Evolutionary conservation across 495 filamentous ascomycete species (phyloP).

Genomic region (Penicillium salamii): DNA sequence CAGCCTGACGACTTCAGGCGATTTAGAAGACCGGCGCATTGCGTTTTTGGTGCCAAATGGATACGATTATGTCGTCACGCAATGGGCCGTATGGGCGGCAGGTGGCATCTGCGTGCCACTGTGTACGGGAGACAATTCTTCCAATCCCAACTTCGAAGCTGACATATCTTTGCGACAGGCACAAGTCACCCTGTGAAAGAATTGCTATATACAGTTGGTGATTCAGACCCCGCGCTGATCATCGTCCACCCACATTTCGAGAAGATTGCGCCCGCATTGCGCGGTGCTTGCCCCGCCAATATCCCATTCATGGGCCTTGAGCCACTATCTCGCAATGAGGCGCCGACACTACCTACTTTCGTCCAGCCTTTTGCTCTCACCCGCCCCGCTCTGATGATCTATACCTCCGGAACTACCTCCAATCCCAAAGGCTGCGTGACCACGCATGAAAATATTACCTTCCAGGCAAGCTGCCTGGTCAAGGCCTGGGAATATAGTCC

Average conservation of each 20-base stretch:
- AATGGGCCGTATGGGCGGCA: conserved; percentile 41
- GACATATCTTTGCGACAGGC: conserved; percentile 12
- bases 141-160: conserved; percentile 3
- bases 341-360: conserved; percentile 31
- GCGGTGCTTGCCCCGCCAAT: conserved; percentile 23
- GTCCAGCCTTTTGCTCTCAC: conserved; percentile 21
- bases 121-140: conserved; percentile 23
- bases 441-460: conserved; percentile 44
- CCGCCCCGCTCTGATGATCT: conserved; percentile 44
- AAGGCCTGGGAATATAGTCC: conserved; percentile 36
- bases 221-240: conserved; percentile 43
- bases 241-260: conserved; percentile 41
- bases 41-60: conserved; percentile 84
- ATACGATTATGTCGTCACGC: conserved; percentile 88
- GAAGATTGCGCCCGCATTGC: conserved; percentile 29
- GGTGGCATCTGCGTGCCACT: conserved; percentile 41
- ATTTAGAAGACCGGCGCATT: conserved; percentile 71
- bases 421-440: conserved; percentile 45
- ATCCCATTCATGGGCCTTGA: conserved; percentile 34
- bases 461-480: conserved; percentile 38
- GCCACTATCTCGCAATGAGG: conserved; percentile 25
- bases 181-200: conserved; percentile 49
- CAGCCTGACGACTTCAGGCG: conserved; percentile 36
- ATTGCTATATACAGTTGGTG: conserved; percentile 40
- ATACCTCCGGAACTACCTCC: conserved; percentile 46